Percentiles rank a stretch among this genome's conserved stretches.
phyloP scores from a whole-genome alignment of 139 green algal genomes.

The Zygnema circumcarinatum region DNA sequence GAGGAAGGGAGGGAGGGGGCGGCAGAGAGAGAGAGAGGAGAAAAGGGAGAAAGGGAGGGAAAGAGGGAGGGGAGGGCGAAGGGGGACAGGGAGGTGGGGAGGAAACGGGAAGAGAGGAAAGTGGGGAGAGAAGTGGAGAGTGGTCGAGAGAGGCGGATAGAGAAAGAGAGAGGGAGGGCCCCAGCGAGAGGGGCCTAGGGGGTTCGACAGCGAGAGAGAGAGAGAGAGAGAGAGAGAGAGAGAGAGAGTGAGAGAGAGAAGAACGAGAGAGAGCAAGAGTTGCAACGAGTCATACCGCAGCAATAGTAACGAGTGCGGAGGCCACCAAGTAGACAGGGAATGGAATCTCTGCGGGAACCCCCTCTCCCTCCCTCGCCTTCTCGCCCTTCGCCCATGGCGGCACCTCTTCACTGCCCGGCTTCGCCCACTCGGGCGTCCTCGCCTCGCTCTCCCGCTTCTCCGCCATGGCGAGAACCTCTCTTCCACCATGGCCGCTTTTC shows the following conservation, averaged over 20 bases:
- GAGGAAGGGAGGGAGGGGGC: not conserved
- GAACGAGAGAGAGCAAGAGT: no score
- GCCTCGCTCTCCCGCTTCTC: no score
- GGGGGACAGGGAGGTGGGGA: no score
- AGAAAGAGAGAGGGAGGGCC: not conserved
- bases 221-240: not conserved
- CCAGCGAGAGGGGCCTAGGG: not conserved
- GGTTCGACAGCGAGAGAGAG: not conserved
- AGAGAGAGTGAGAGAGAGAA: no score
- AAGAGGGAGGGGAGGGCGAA: no score
- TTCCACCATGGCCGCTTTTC: no score
- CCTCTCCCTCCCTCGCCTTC: not conserved
- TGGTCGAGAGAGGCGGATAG: not conserved
- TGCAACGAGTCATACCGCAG: not conserved
- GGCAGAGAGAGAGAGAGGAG: no score
- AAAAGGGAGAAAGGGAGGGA: no score
- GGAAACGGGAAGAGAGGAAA: no score
- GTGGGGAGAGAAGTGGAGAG: no score
- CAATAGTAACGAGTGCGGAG: not conserved
- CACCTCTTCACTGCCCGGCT: not conserved
- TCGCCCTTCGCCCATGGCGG: not conserved
- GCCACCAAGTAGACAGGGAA: not conserved
- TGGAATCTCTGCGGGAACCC: not conserved
- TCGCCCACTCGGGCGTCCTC: no score
- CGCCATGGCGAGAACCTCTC: no score